A percentile compares a stretch with the other conserved stretches of the same genome.
Evolutionary conservation across 495 filamentous ascomycete species (phyloP).

Genomic region (Mycothermus thermophilus): DNA sequence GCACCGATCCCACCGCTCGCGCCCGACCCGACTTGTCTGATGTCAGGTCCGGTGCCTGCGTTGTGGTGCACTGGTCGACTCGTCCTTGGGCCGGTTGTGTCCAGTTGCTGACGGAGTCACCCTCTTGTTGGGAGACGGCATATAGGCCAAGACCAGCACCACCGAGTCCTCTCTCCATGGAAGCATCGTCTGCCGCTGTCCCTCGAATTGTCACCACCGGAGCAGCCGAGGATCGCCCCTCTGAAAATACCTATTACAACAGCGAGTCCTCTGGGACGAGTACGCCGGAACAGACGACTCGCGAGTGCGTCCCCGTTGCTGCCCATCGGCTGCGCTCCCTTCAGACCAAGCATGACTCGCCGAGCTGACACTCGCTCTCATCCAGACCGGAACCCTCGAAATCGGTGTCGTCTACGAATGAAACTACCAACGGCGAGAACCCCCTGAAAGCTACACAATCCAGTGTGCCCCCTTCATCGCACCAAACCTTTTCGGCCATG

Average conservation of each 20-base stretch:
- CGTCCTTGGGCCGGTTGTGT: conserved; percentile 18
- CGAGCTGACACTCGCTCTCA: neutral
- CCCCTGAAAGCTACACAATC: neutral
- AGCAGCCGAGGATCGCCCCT: conserved; percentile 14
- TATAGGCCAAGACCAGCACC: conserved; percentile 25
- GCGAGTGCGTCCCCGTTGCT: conserved; percentile 19
- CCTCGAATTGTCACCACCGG: conserved; percentile 26
- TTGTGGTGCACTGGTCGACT: no score
- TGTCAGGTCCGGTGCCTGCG: no score
- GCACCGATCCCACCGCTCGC: no score
- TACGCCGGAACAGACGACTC: conserved; percentile 20
- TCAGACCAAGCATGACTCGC: neutral
- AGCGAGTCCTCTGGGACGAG: conserved; percentile 23
- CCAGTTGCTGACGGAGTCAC: conserved; percentile 24
- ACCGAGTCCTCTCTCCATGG: conserved; percentile 31
- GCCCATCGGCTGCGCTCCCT: neutral
- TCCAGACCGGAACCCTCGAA: no score
- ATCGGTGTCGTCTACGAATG: no score
- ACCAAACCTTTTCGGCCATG: no score
- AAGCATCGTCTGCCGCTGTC: conserved; percentile 20
- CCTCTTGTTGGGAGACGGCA: conserved; percentile 19
- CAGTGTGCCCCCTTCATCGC: neutral
- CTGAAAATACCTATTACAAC: conserved; percentile 21
- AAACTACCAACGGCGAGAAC: neutral
- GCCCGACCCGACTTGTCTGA: neutral